Evolutionary conservation across 768 basidiomycete genomes (phyloP), one percentile per base, ranked within the genome.

Genomic region (Clitopilus passeckerianus): DNA sequence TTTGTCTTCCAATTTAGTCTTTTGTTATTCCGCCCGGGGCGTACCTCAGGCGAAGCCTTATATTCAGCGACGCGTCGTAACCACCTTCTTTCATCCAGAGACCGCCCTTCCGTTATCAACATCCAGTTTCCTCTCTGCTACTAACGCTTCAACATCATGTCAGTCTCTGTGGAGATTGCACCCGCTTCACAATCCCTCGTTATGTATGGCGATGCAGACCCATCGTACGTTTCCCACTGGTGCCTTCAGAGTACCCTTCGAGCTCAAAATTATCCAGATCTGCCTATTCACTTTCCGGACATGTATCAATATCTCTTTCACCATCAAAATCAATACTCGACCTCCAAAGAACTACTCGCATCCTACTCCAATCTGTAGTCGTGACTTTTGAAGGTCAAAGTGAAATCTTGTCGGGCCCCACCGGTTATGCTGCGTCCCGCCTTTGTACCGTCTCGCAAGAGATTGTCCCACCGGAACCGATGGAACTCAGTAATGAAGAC

Each of bases 361-460:
- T 87, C 43, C 68, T 87, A 5, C 80, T 94, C 18, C 82, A 85
- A 61, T 93, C 91, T 1, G 75, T 96, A 37, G 72, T 77, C 44
- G 69, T 97, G 64, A 86, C 84, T 3, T 92, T 97, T 59, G 94
- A 97, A 66, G 94, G 94, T 24, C 91, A 93, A 71, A 80, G 86
- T 18, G 94, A 96, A 69, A 79, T 86, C 22, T 75, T 87, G 61
- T 83, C 86, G 10, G 80, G 82, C 6, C 73, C 72, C 41, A 80
- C 84, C 33, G 85, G 90, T 60, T 95, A 95, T 68, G 76, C 82
- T 14, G 79, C 85, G 8, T 59, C 86, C 30, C 87, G 93, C 50
- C 75, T 96, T 15, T 89, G 86, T 67, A 76, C 83, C 15, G 68
- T 89, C 54, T 82, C 85, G 18, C 83, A 83, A 53, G 84, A 90